Percentiles rank a stretch among this genome's conserved stretches.
These are phyloP conservation scores for Irpex sp. DNA, from an alignment of 1,284 basidiomycete genomes.

Conservation along the genomic window DNA sequence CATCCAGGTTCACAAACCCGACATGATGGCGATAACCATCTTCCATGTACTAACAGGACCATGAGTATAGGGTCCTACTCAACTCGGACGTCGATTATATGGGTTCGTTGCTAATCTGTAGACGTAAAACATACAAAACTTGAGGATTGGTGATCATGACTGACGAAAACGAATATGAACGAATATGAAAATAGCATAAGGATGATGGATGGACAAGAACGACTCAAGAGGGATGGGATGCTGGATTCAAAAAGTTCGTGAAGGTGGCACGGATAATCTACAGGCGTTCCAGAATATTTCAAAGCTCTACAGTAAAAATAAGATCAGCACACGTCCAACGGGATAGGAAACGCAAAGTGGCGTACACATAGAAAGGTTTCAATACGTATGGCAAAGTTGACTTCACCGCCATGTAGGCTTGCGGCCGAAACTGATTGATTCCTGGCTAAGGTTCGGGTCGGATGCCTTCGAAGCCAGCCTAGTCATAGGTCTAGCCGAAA, in stretches of 20 bases:
- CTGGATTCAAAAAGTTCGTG: not conserved
- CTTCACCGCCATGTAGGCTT: constrained; percentile 17
- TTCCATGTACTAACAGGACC: too few relatives aligned
- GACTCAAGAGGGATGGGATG: not conserved
- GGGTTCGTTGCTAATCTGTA: not conserved
- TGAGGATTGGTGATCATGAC: not conserved
- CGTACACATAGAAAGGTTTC: constrained; percentile 4
- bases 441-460: constrained; percentile 49
- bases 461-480: constrained; percentile 22
- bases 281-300: not conserved
- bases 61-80: too few relatives aligned
- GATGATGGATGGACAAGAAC: not conserved
- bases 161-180: not conserved
- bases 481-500: constrained; percentile 28
- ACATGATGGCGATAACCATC: not conserved
- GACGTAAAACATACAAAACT: not conserved
- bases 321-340: not conserved
- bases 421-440: constrained; percentile 37
- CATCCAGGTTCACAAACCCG: not conserved
- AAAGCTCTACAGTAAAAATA: not conserved
- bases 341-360: not conserved
- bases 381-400: not conserved
- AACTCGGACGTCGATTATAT: not conserved
- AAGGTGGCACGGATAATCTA: not conserved
- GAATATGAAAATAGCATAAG: not conserved